Base-by-base conservation (phyloP, 2,329 filamentous ascomycete genomes). In the Scytalidium sp. region DNA sequence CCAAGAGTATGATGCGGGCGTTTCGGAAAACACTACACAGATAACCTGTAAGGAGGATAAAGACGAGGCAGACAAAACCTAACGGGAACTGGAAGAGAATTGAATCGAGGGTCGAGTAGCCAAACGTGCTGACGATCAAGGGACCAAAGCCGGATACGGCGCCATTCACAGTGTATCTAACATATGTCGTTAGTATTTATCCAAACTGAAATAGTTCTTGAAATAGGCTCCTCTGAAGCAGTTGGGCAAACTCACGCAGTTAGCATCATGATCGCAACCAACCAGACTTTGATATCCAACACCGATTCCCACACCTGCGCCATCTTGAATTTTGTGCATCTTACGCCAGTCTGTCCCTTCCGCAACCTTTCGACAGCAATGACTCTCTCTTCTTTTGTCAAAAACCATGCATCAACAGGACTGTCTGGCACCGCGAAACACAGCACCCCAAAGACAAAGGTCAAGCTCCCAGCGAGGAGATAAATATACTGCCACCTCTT, bases 21-120 rank as follows among this genome's bases (percentile, higher is more conserved):
- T 90, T 85, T 2, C 70, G 74, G 47, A 85, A 70, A 1, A 74
- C 72, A 0, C 80, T 77, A 4, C 81, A 80, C 1, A 90, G 69
- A 56, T 75, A 89, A 1, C 87, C 87, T 3, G 81, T 84, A 0
- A 83, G 60, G 0, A 88, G 74, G 47, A 91, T 89, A 45, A 76
- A 75, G 43, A 88, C 69, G 52, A 86, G 76, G 59, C 83, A 86
- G n/a, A 91, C 63, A 0, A 70, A 84, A 1, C 87, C 87, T 0
- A 90, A 75, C 0, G 88, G 88, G 51, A 91, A 90, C 59, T 91
- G 87, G 62, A 87, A 84, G 0, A 90, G 73, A 51, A 91, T 88
- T 0, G 83, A 79, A 25, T 85, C 74, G 1, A 86, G 74, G 0
- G 79, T 75, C 19, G 74, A 75, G 68, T 78, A 88, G 49, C 85